Evolutionary conservation across 306 rosid genomes (phyloP).

Genomic region (Inga laurina): DNA sequence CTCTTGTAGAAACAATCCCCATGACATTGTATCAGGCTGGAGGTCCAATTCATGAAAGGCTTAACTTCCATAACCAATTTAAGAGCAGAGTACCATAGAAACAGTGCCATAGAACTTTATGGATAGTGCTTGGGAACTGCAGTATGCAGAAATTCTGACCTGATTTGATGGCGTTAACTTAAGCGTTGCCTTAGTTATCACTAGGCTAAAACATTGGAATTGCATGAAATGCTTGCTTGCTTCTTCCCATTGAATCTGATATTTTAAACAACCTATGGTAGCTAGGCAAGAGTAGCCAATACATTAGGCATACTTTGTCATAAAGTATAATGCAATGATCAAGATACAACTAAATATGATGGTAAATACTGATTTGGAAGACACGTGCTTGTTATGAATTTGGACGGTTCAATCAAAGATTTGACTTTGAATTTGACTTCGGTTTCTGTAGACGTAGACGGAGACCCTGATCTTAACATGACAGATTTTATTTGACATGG

Average conservation of each 20-base stretch:
- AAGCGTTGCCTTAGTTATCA: not conserved
- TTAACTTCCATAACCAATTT: not conserved
- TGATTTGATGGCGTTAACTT: not conserved
- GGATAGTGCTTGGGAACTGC: not conserved
- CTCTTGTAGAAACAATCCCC: not conserved
- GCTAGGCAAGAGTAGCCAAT: not conserved
- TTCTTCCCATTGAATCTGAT: not conserved
- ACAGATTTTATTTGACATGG: not conserved
- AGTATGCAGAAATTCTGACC: not conserved
- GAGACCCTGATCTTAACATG: not conserved
- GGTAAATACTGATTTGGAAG: not conserved
- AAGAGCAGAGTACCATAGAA: not conserved
- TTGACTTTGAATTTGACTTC: not conserved
- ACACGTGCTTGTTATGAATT: not conserved
- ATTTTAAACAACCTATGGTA: not conserved
- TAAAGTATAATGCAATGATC: not conserved
- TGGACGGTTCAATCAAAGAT: conserved; percentile 4
- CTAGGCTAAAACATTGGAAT: not conserved
- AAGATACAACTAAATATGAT: not conserved
- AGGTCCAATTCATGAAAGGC: not conserved
- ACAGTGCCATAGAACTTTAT: not conserved
- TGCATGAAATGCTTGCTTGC: not conserved
- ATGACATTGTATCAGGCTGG: not conserved
- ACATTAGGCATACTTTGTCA: not conserved
- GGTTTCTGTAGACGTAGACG: not conserved